These are phyloP conservation scores for Amanita muscaria DNA, from an alignment of 768 basidiomycete species.

Conservation along the genomic window DNA sequence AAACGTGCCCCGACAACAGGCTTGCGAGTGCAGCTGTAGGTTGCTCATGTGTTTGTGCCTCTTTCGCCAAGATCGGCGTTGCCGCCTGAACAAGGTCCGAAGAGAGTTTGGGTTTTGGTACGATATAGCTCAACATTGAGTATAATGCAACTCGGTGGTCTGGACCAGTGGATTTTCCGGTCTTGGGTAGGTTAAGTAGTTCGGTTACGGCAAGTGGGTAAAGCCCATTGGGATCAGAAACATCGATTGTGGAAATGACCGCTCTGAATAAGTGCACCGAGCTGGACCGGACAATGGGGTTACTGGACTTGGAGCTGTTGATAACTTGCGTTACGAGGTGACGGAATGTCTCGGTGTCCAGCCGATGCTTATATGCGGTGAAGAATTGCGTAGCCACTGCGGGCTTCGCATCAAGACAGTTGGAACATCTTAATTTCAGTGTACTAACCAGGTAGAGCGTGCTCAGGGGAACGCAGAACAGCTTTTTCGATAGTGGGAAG, in stretches of 20 bases:
- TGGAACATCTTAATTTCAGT: neutral
- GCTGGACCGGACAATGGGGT: slow-evolving; percentile 46
- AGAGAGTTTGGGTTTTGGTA: slow-evolving; percentile 34
- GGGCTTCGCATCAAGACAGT: slow-evolving; percentile 4
- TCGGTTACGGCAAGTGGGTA: slow-evolving; percentile 48
- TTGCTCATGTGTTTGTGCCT: slow-evolving; percentile 52
- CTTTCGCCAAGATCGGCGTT: slow-evolving; percentile 49
- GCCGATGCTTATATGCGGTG: slow-evolving; percentile 37
- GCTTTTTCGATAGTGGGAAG: slow-evolving; percentile 44
- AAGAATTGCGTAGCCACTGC: slow-evolving; percentile 55
- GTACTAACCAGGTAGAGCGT: slow-evolving; percentile 51
- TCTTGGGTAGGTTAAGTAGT: slow-evolving; percentile 54
- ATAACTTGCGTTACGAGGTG: slow-evolving; percentile 50
- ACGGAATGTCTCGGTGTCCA: slow-evolving; percentile 40
- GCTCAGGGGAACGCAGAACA: slow-evolving; percentile 60
- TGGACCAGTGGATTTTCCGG: slow-evolving; percentile 79
- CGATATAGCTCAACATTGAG: slow-evolving; percentile 57
- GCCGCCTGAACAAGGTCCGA: slow-evolving; percentile 37
- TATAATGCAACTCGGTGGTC: slow-evolving; percentile 82
- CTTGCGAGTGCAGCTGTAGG: slow-evolving; percentile 46
- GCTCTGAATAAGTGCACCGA: slow-evolving; percentile 51
- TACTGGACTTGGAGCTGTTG: slow-evolving; percentile 69
- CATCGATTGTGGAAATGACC: slow-evolving; percentile 28
- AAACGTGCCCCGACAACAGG: slow-evolving; percentile 53
- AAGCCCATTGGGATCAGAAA: slow-evolving; percentile 26